Base-by-base conservation (phyloP, 2,329 filamentous ascomycete species). In the Corinectria fuckeliana region DNA sequence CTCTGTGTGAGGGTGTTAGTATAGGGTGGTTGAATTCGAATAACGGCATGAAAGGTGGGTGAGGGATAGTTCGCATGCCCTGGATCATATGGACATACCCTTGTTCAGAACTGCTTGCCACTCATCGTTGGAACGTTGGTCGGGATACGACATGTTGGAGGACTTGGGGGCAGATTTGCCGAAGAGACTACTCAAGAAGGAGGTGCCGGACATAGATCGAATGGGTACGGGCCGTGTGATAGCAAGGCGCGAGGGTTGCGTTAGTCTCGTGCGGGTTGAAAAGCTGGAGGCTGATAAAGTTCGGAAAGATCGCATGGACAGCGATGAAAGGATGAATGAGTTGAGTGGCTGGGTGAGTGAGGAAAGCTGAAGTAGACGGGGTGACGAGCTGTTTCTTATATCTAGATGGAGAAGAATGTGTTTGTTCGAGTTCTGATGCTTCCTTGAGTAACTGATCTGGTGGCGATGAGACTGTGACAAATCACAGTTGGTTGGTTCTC, bases 101-200 rank as follows among this genome's bases (percentile, higher is more conserved):
- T 80, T 80, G 67, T 82, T 93, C 53, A 99, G 81, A 58, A 97
- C 86, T 8, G 94, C 91, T 66, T 88, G 90, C 95, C 95, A 99
- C 79, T 98, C 93, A 56, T 91, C 86, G 20, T 93, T 85, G 36
- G 81, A 85, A 76, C 93, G 91, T 75, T 95, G 80, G 51, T 95
- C 86, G n/a, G 95, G 92, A 70, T 90, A 93, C 41, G 87, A 84
- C 82, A 90, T 91, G 53, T 84, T 84, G 63, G 78, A 80, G 50
- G 81, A 80, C 56, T 80, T 77, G 34, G 81, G 79, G 21, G 82
- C 87, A 48, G 88, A 88, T 54, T 88, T 85, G 58, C 84, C 83
- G 71, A 97, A 96, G 2, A 97, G 79, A 56, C 89, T 87, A 67
- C 91, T 83, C 34, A 97, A 71, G 67, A 97, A 91, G 1, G 93